phyloP scores from a whole-genome alignment of 352 stramenopile genomes.

The Thraustotheca clavata region DNA sequence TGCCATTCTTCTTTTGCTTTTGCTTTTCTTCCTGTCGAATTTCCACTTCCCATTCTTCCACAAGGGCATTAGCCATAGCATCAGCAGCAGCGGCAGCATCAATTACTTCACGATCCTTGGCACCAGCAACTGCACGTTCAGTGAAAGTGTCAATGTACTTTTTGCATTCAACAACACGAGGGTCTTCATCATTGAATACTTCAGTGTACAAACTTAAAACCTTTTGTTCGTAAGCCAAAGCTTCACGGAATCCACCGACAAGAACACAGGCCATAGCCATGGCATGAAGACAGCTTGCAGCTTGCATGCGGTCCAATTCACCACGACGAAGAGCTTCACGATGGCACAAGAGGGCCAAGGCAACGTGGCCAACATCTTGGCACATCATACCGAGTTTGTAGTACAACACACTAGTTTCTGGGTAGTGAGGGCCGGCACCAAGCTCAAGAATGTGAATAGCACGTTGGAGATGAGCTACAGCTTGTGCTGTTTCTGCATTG shows the following conservation, averaged over 20 bases:
- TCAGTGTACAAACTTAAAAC: slow-evolving; percentile 79
- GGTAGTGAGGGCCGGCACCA: slow-evolving; percentile 82
- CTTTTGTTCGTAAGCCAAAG: slow-evolving; percentile 85
- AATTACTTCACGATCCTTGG: slow-evolving; percentile 68
- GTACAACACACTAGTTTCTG: slow-evolving; percentile 86
- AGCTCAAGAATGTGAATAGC: slow-evolving; percentile 92
- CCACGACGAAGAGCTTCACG: slow-evolving; percentile 79
- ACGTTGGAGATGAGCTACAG: slow-evolving; percentile 84
- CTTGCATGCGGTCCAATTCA: slow-evolving; percentile 80
- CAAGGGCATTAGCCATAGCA: slow-evolving; percentile 61
- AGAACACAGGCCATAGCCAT: slow-evolving; percentile 78
- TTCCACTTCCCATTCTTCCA: slow-evolving; percentile 60
- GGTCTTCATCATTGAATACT: slow-evolving; percentile 69
- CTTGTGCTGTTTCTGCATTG: slow-evolving; percentile 74
- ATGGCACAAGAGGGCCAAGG: slow-evolving; percentile 81
- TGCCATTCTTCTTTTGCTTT: slow-evolving; percentile 44
- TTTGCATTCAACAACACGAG: slow-evolving; percentile 64
- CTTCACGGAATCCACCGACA: slow-evolving; percentile 73
- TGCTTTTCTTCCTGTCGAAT: slow-evolving; percentile 28
- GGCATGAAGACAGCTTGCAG: slow-evolving; percentile 80
- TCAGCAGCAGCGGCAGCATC: slow-evolving; percentile 68
- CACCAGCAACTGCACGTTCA: slow-evolving; percentile 77
- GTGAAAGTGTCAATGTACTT: slow-evolving; percentile 85
- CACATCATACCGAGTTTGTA: slow-evolving; percentile 94
- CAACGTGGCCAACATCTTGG: slow-evolving; percentile 82